Evolutionary conservation across 768 basidiomycete genomes (phyloP), one percentile per base, ranked within the genome.

Genomic region (Asterophora lycoperdoides): DNA sequence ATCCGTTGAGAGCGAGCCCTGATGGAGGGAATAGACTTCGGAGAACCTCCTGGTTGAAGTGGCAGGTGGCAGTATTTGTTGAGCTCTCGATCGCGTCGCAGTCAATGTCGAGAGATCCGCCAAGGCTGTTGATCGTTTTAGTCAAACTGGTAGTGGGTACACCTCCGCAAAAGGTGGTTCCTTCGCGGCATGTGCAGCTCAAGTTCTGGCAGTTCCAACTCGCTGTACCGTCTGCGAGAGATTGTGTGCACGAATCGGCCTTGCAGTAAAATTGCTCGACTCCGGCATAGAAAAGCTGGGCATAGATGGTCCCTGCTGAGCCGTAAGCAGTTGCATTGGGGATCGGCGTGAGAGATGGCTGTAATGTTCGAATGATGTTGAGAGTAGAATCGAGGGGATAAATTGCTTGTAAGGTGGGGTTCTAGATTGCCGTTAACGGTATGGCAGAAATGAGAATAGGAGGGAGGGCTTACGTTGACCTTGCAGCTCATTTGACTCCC

Each of bases 181-280:
- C 76, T 0, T 75, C 47, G 32, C 83, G 72, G 65, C 94, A 97
- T 3, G 72, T 78, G 61, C 94, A 97, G 48, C 74, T 57, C 15
- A 97, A 75, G 57, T 82, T 77, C 38, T 80, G 72, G 55, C 94
- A 97, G 14, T 68, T 70, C 85, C 86, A 96, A 43, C 76, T 70
- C 3, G 77, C 70, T 36, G 71, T 64, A 14, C 55, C 61, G 32
- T 56, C 63, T 8, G 67, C 64, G 17, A 79, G 64, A 13, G 71
- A 68, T 65, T 95, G 92, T 0, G 62, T 67, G 68, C 94, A 96
- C 5, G 74, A 70, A 53, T 80, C 71, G 0, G 91, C 90, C 8
- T 68, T 52, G 63, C 94, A 97, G 64, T 79, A 88, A 68, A 97
- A 97, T 60, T 96, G 92, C 60, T 93, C 89, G 28, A 84, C 79